Conservation (phyloP, 768 basidiomycete species). For the Boletus rubescentipes region DNA sequence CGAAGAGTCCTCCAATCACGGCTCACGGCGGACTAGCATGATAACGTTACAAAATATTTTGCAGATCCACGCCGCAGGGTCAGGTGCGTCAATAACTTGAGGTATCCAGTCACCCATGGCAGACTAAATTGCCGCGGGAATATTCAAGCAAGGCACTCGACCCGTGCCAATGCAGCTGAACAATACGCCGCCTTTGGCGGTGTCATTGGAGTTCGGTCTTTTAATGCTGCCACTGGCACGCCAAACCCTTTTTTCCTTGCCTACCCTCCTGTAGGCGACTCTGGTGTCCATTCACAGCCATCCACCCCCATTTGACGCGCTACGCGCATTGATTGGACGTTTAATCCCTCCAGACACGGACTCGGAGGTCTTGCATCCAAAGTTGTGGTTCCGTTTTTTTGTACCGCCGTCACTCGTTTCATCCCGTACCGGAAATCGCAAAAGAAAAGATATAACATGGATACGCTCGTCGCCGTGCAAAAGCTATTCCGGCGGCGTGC, state of each 20-base stretch:
- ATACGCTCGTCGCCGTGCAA: not conserved
- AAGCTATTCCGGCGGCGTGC: not conserved
- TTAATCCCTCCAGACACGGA: not conserved
- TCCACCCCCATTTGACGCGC: not conserved
- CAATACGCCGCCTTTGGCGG: not conserved
- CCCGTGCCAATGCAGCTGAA: not conserved
- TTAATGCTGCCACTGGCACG: not conserved
- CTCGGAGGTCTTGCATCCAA: not conserved
- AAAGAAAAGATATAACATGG: constrained; percentile 3
- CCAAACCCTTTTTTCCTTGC: not conserved
- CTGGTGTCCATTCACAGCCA: not conserved
- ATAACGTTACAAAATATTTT: not conserved
- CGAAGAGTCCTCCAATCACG: not conserved
- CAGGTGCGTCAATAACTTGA: not conserved
- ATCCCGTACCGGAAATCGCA: not conserved
- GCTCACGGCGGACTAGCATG: not conserved
- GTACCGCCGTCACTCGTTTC: not conserved
- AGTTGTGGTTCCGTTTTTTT: not conserved
- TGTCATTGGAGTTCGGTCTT: not conserved
- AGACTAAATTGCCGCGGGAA: not conserved
- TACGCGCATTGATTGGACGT: not conserved
- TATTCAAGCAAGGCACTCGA: not conserved
- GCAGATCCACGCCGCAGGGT: not conserved
- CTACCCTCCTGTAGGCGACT: not conserved
- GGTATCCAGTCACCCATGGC: not conserved